These are phyloP conservation scores for Penicillium coprophilum DNA, from an alignment of 495 filamentous ascomycete genomes.

Conservation along the genomic window DNA sequence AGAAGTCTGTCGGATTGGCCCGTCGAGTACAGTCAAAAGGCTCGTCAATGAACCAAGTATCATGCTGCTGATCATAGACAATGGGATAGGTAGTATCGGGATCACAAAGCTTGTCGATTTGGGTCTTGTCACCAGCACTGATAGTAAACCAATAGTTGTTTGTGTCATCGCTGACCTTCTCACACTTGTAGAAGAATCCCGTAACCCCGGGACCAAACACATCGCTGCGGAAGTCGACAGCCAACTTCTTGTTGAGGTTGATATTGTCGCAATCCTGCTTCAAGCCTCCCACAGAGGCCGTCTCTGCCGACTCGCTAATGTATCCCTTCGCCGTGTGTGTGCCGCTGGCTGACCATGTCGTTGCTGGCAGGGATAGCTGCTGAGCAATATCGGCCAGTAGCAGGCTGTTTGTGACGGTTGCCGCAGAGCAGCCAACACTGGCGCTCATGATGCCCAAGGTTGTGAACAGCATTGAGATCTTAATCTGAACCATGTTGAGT, in stretches of 20 bases:
- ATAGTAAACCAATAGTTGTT: constrained; percentile 33
- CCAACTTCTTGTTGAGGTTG: constrained; percentile 31
- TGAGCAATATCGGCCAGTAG: constrained; percentile 20
- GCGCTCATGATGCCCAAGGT: constrained; percentile 14
- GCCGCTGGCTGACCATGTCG: constrained; percentile 32
- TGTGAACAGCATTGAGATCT: constrained; percentile 12
- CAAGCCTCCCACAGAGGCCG: constrained; percentile 18
- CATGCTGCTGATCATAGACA: constrained; percentile 26
- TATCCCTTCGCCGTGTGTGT: constrained; percentile 30
- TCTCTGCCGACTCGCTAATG: constrained; percentile 20
- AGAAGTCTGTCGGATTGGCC: constrained; percentile 14
- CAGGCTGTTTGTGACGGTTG: constrained; percentile 22
- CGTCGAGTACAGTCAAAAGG: constrained; percentile 30
- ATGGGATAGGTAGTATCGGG: constrained; percentile 24
- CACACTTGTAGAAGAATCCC: constrained; percentile 32
- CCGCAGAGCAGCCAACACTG: constrained; percentile 12
- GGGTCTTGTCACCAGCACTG: constrained; percentile 20
- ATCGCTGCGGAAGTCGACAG: constrained; percentile 30
- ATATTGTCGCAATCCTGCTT: constrained; percentile 31
- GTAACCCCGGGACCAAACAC: constrained; percentile 23
- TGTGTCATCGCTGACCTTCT: constrained; percentile 25
- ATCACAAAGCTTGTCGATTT: constrained; percentile 27
- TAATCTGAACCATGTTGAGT: constrained; percentile 8
- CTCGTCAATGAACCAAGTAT: constrained; percentile 32
- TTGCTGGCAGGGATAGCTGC: constrained; percentile 23